phyloP scores from a whole-genome alignment of 768 basidiomycete genomes.

The Lactarius quietus region DNA sequence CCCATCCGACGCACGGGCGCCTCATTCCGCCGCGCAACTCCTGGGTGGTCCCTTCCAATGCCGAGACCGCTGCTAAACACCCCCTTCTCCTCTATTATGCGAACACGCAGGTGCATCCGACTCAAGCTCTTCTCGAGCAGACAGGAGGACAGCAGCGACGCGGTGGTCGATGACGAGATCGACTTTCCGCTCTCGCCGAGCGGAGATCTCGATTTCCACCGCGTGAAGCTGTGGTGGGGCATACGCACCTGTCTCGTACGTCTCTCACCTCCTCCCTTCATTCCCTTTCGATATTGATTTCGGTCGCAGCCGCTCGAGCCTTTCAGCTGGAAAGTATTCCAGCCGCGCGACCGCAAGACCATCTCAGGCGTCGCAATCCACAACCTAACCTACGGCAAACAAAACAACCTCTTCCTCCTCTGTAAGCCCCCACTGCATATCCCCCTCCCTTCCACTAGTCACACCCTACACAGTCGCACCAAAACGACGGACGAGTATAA shows the following conservation, averaged over 20 bases:
- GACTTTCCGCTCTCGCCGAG: conserved; percentile 22
- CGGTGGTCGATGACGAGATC: conserved; percentile 19
- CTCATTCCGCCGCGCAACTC: conserved; percentile 1
- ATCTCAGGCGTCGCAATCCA: conserved; percentile 19
- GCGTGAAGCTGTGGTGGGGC: conserved; percentile 24
- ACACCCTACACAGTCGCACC: not conserved
- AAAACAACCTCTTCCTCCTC: conserved; percentile 8
- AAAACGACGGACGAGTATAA: conserved; percentile 9
- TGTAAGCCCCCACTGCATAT: not conserved
- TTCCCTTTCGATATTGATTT: too few relatives aligned
- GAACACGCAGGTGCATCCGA: conserved; percentile 21
- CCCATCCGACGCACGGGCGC: conserved; percentile 20
- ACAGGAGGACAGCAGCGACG: not conserved
- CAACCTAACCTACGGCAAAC: conserved; percentile 16
- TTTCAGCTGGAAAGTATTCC: conserved; percentile 20
- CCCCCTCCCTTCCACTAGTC: not conserved
- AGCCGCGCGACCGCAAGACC: not conserved
- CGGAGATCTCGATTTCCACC: conserved; percentile 22
- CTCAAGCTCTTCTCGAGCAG: conserved; percentile 17
- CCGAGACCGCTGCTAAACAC: not conserved
- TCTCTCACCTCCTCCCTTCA: not conserved
- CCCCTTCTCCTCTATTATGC: not conserved
- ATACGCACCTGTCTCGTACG: conserved; percentile 14
- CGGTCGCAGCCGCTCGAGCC: conserved; percentile 13
- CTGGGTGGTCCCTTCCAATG: conserved; percentile 13